Conservation (phyloP, 179 eudicot species). For the Spergularia azorica region DNA sequence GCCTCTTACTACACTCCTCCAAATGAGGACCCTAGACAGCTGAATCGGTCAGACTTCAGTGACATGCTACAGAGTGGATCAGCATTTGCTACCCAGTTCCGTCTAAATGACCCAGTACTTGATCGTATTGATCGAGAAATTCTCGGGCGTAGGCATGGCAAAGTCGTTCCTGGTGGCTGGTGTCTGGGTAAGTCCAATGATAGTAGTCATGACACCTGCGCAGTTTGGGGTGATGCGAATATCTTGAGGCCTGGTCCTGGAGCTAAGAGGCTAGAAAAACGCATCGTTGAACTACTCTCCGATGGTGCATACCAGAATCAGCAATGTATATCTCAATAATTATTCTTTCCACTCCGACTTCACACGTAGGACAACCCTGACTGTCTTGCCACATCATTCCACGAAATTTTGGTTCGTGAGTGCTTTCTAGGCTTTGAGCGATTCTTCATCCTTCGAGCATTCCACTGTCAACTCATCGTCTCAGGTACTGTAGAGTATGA, state of each 20-base stretch:
- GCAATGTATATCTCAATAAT: slow-evolving; percentile 54
- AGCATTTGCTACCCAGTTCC: slow-evolving; percentile 75
- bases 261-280: slow-evolving; percentile 64
- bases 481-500: neutral
- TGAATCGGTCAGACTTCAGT: slow-evolving; percentile 50
- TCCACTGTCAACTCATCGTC: neutral
- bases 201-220: slow-evolving; percentile 39
- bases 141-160: slow-evolving; percentile 52
- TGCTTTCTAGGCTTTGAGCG: no score
- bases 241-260: slow-evolving; percentile 87
- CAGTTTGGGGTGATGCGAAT: slow-evolving; percentile 86
- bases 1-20: slow-evolving; percentile 42
- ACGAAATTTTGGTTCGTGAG: neutral
- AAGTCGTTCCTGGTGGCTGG: slow-evolving; percentile 93
- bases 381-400: neutral
- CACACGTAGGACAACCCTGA: neutral
- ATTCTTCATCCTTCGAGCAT: neutral
- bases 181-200: slow-evolving; percentile 66
- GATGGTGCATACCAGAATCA: slow-evolving; percentile 47
- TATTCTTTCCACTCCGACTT: slow-evolving; percentile 5
- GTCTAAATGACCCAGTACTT: slow-evolving; percentile 58
- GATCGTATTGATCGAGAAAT: slow-evolving; percentile 69
- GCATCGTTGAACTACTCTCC: slow-evolving; percentile 50
- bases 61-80: slow-evolving; percentile 62
- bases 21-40: slow-evolving; percentile 43